These are phyloP conservation scores for Chloranthus sessilifolius DNA, from an alignment of 164 flowering plant species.

Conservation along the genomic window DNA sequence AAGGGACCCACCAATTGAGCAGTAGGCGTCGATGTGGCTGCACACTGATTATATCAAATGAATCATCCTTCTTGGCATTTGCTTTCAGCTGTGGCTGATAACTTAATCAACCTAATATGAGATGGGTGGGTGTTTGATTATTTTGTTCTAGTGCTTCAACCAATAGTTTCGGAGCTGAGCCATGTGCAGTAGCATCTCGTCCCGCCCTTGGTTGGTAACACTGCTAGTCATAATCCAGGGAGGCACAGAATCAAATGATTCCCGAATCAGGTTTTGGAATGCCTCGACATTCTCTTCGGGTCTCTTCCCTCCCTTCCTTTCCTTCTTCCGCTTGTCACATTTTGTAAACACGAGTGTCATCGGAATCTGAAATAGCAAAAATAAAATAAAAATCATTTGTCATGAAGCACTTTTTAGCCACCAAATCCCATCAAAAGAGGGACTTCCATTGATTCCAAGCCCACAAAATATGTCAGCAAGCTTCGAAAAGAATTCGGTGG, in stretches of 20 bases:
- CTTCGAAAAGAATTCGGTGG: no score
- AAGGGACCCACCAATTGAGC: no score
- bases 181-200: slow-evolving; percentile 87
- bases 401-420: no score
- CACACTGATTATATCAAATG: background rate
- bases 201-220: slow-evolving; percentile 85
- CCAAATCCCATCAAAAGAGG: no score
- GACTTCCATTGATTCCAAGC: no score
- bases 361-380: slow-evolving; percentile 54
- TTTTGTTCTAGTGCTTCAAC: slow-evolving; percentile 63
- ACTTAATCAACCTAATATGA: background rate
- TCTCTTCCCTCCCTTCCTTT: slow-evolving; percentile 73
- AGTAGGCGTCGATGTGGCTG: background rate
- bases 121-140: no score
- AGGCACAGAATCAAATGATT: slow-evolving; percentile 66
- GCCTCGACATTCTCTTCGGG: slow-evolving; percentile 84
- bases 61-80: background rate
- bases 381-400: background rate
- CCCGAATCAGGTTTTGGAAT: slow-evolving; percentile 62
- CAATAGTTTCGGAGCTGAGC: slow-evolving; percentile 95
- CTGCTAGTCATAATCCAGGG: slow-evolving; percentile 99
- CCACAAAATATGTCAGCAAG: no score
- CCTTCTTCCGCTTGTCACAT: slow-evolving; percentile 96
- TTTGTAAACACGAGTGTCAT: slow-evolving; percentile 95
- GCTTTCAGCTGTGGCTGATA: background rate